Percentiles rank a stretch among this genome's conserved stretches.
These are phyloP conservation scores for Aspergillus unguis DNA, from an alignment of 2,329 filamentous ascomycete species.

Conservation along the genomic window DNA sequence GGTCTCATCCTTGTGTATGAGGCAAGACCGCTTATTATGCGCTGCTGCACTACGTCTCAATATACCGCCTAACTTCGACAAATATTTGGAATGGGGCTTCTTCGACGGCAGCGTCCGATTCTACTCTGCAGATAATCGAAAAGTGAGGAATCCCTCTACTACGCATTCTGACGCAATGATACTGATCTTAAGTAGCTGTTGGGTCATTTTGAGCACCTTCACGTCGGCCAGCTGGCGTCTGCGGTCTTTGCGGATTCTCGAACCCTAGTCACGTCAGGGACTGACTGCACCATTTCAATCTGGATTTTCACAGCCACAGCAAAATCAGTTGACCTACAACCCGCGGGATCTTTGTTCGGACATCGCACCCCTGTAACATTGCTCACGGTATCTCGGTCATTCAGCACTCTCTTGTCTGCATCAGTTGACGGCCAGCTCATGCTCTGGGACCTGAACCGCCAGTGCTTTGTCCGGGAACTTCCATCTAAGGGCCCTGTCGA, in stretches of 20 bases:
- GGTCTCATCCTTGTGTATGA: conserved; percentile 73
- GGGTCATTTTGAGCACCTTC: conserved; percentile 88
- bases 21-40: conserved; percentile 77
- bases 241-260: conserved; percentile 84
- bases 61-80: conserved; percentile 80
- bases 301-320: conserved; percentile 66
- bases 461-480: conserved; percentile 77
- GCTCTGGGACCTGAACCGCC: conserved; percentile 90
- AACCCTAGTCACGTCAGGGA: conserved; percentile 85
- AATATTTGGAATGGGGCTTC: conserved; percentile 94
- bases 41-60: conserved; percentile 82
- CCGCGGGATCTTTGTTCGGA: conserved; percentile 79
- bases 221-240: conserved; percentile 82
- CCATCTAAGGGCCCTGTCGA: conserved; percentile 53
- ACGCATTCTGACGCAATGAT: not conserved
- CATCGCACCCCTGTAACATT: conserved; percentile 80
- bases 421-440: conserved; percentile 78
- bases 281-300: conserved; percentile 86
- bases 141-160: conserved; percentile 44
- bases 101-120: conserved; percentile 90
- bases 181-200: conserved; percentile 50
- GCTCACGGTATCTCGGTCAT: conserved; percentile 80
- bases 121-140: conserved; percentile 77
- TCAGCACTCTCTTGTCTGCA: conserved; percentile 81
- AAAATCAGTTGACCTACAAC: conserved; percentile 74